Evolutionary conservation across 2,329 filamentous ascomycete species (phyloP).

Genomic region (Colletotrichum lini): DNA sequence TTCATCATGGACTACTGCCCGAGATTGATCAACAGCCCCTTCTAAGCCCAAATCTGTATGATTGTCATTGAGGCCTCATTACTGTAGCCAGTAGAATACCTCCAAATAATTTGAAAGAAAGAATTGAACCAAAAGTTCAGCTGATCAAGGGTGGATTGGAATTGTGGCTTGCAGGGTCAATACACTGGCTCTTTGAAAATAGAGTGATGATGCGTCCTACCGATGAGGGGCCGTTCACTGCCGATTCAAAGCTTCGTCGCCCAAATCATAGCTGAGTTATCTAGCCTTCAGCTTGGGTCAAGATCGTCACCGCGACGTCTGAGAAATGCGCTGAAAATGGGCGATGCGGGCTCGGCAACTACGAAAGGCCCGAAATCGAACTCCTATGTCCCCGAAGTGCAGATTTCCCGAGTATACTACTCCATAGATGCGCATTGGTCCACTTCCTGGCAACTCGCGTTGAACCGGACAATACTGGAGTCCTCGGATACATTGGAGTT

Average conservation of each 20-base stretch:
- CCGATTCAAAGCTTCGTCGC: background rate
- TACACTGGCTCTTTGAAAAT: background rate
- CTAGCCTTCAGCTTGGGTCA: background rate
- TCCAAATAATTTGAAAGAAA: no score
- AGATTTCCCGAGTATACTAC: background rate
- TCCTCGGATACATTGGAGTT: no score
- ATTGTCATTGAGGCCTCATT: no score
- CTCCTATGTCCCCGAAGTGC: background rate
- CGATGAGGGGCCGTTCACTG: background rate
- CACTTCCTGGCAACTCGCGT: no score
- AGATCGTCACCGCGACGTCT: background rate
- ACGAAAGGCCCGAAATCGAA: background rate
- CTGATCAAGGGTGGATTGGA: background rate
- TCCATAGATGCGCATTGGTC: no score
- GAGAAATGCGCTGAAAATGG: background rate
- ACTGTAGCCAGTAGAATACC: no score
- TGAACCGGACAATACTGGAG: no score
- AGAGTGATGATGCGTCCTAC: background rate
- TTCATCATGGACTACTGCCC: no score
- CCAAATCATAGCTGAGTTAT: background rate
- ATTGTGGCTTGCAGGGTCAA: background rate
- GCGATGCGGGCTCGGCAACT: background rate
- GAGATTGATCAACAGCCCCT: no score
- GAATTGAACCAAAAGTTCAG: background rate
- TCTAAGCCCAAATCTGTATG: no score